Base-by-base conservation (phyloP, 2,329 filamentous ascomycete species). In the Stagonosporopsis chrysanthemi region DNA sequence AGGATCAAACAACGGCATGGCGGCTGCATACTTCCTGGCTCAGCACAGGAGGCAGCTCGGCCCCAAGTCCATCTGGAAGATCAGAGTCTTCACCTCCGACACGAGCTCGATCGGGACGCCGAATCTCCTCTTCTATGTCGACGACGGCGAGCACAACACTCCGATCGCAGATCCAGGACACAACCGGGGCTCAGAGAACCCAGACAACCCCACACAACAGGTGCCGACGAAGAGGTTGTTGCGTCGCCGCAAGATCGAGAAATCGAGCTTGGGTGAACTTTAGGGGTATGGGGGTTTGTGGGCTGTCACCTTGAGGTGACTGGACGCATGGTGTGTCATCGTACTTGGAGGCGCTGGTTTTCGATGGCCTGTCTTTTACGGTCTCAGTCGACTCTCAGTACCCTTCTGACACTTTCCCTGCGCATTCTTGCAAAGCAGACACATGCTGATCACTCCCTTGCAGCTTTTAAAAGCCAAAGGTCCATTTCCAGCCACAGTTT, bases 41-140 rank as follows among this genome's bases (percentile, higher is more conserved):
- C 56, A 62, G 19, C 56, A 60, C 26, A 52, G 57, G 17, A 39
- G 17, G 11, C 60, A 62, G 23, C 50, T 60, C 4, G 56, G 60
- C 1, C 29, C 51, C 2, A 57, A 50, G 22, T 57, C 41, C 5
- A 39, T 60, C 7, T 41, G 42, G 22, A 53, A 47, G 47, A 49
- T 60, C 22, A 59, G 52, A 6, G 12, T 60, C 2, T 55, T 56
- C 8, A 24, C 9, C 6, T 28, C 31, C 2, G 31, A 33, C 15
- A 15, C 31, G 14, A 33, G 31, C 14, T 33, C 31, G 14, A 33
- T 33, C 3, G 31, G 31, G 4, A 33, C 31, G 1, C 31, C 31
- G 12, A 33, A 33, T 7, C 15, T 33, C 31, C 31, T 33, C 31
- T 33, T 33, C 14, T 33, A 33, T 7, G 31, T 33, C 31, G 31